Evolutionary conservation across 371 early-diverging fungal species (phyloP).

Genomic region (Apophysomyces sp.): DNA sequence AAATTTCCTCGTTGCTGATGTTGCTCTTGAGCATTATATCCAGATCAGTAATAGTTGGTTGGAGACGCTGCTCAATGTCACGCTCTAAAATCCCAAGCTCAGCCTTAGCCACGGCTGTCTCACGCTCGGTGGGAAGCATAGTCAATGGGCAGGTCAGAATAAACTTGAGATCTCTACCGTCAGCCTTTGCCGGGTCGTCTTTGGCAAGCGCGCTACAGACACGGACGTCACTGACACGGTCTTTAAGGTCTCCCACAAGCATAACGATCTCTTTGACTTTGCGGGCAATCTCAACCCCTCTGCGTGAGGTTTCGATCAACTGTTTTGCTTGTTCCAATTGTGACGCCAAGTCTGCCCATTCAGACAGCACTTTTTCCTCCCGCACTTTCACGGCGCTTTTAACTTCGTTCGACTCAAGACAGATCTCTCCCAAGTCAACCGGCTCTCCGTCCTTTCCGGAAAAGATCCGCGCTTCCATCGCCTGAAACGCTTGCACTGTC

Average conservation of each 20-base stretch:
- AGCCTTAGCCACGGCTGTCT: conserved; percentile 33
- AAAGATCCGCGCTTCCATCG: conserved; percentile 33
- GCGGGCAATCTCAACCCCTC: conserved; percentile 41
- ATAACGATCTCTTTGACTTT: conserved; percentile 44
- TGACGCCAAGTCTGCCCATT: conserved; percentile 35
- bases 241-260: conserved; percentile 46
- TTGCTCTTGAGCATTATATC: conserved; percentile 34
- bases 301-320: conserved; percentile 27
- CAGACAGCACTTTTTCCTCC: conserved; percentile 27
- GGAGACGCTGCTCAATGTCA: conserved; percentile 41
- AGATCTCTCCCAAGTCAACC: conserved; percentile 21
- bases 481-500: conserved; percentile 39
- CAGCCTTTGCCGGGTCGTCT: conserved; percentile 7
- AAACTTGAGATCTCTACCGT: conserved; percentile 20
- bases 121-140: conserved; percentile 44
- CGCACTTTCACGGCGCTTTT: conserved; percentile 23
- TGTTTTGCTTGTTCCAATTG: conserved; percentile 22
- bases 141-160: conserved; percentile 35
- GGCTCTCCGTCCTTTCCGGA: conserved; percentile 24
- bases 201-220: conserved; percentile 17
- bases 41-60: conserved; percentile 34
- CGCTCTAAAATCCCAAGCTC: conserved; percentile 43
- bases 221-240: conserved; percentile 33
- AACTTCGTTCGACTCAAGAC: conserved; percentile 22
- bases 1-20: conserved; percentile 24